phyloP scores from a whole-genome alignment of 257 asterid genomes.

The Petunia secreta region DNA sequence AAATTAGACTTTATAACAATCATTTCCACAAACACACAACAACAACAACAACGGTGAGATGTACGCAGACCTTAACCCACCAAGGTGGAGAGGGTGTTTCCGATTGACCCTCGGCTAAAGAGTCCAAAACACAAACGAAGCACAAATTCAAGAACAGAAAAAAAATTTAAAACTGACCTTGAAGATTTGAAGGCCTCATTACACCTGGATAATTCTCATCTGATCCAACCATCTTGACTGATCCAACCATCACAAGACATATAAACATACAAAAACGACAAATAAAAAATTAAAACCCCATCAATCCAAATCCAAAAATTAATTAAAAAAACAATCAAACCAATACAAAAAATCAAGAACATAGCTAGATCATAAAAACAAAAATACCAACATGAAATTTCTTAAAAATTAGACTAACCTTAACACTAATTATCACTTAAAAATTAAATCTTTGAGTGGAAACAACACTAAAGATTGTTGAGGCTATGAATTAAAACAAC shows the following conservation, averaged over 20 bases:
- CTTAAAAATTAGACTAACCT: neutral
- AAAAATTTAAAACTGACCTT: conserved; percentile 36
- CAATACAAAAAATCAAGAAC: conserved; percentile 3
- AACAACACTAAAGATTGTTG: neutral
- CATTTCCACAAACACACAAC: neutral
- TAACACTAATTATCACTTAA: neutral
- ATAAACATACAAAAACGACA: conserved; percentile 9
- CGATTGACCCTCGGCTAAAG: no score
- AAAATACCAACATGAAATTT: neutral
- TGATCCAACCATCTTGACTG: conserved; percentile 63
- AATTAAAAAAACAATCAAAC: neutral
- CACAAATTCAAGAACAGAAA: neutral
- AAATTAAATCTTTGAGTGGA: conserved; percentile 18
- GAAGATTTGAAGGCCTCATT: conserved; percentile 62
- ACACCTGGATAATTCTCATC: conserved; percentile 61
- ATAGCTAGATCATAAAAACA: conserved; percentile 27
- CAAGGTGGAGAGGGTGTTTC: no score
- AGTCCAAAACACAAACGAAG: neutral
- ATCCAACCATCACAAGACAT: neutral
- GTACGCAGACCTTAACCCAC: no score
- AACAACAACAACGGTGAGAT: no score
- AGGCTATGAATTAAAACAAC: conserved; percentile 30
- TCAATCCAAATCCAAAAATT: neutral
- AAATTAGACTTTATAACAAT: conserved; percentile 6
- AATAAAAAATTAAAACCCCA: conserved; percentile 23